Percentiles rank a stretch among this genome's conserved stretches.
These are phyloP conservation scores for Sporisorium sorghi DNA, from an alignment of 1,284 basidiomycete species.

Conservation along the genomic window DNA sequence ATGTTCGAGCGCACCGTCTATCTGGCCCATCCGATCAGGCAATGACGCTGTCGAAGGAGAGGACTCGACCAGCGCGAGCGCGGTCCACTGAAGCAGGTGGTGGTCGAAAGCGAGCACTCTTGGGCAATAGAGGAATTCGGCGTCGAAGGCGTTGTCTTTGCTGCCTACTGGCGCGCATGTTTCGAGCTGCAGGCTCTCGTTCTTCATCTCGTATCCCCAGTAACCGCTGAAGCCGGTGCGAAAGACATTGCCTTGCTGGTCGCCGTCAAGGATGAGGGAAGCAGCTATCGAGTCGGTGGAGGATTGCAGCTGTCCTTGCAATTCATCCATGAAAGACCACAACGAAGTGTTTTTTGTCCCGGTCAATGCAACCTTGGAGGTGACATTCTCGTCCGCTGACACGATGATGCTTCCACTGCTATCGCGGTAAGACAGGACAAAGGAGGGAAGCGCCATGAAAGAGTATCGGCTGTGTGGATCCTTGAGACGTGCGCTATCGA, in stretches of 20 bases:
- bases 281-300: conserved; percentile 13
- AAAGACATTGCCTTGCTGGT: conserved; percentile 63
- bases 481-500: conserved; percentile 70
- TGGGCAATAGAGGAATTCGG: conserved; percentile 70
- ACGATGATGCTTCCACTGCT: conserved; percentile 14
- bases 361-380: neutral
- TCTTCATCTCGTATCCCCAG: conserved; percentile 74
- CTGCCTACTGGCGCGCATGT: conserved; percentile 11
- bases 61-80: conserved; percentile 61
- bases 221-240: conserved; percentile 73
- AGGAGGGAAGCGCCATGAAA: conserved; percentile 62
- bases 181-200: conserved; percentile 69
- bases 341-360: conserved; percentile 29
- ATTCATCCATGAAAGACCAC: conserved; percentile 55
- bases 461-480: conserved; percentile 55
- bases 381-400: conserved; percentile 14
- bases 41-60: neutral
- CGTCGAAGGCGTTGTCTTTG: conserved; percentile 50
- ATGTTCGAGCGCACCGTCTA: conserved; percentile 17
- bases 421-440: conserved; percentile 57
- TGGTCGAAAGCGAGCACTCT: conserved; percentile 70
- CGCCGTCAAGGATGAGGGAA: conserved; percentile 4
- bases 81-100: conserved; percentile 70
- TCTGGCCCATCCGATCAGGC: conserved; percentile 6
- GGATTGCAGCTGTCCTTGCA: conserved; percentile 50